Evolutionary conservation across 2,329 filamentous ascomycete genomes (phyloP).

Genomic region (Fusarium nanum): DNA sequence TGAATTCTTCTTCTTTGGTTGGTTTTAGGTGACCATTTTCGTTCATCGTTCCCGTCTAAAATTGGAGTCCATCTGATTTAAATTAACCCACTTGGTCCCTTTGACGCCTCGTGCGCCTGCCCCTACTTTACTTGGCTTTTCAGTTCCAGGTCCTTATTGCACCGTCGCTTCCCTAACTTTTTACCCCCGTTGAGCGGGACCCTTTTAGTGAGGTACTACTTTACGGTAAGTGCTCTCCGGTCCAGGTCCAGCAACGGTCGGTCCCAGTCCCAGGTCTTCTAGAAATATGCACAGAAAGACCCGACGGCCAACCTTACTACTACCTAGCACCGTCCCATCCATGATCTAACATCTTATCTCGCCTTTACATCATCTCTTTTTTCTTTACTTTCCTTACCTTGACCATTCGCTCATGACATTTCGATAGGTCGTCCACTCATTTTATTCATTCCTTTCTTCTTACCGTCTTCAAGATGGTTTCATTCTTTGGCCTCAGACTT

Average conservation of each 20-base stretch:
- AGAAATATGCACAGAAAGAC: conserved; percentile 31
- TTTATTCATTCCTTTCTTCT: not conserved
- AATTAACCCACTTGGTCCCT: conserved; percentile 37
- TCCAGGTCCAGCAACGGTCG: conserved; percentile 19
- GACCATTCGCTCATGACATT: conserved; percentile 1
- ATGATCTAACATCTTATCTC: not conserved
- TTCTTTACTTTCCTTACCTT: not conserved
- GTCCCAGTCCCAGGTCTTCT: conserved; percentile 20
- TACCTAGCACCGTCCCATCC: conserved; percentile 1
- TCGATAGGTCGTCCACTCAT: conserved; percentile 9
- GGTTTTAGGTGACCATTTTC: not conserved
- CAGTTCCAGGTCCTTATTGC: not conserved
- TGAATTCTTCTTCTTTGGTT: too few relatives aligned
- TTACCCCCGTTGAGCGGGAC: conserved; percentile 32
- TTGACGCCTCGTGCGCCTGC: conserved; percentile 31
- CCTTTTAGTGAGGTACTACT: conserved; percentile 16
- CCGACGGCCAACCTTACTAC: not conserved
- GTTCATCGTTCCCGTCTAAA: conserved; percentile 19
- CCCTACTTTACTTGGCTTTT: conserved; percentile 5
- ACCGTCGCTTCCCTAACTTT: conserved; percentile 1
- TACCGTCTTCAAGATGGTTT: conserved; percentile 60
- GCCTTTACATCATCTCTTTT: conserved; percentile 18
- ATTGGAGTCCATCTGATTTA: conserved; percentile 30
- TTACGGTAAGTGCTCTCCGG: conserved; percentile 33
- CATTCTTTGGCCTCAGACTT: conserved; percentile 68